Evolutionary conservation across 495 filamentous ascomycete species (phyloP).

Genomic region (Neurospora hispaniola): DNA sequence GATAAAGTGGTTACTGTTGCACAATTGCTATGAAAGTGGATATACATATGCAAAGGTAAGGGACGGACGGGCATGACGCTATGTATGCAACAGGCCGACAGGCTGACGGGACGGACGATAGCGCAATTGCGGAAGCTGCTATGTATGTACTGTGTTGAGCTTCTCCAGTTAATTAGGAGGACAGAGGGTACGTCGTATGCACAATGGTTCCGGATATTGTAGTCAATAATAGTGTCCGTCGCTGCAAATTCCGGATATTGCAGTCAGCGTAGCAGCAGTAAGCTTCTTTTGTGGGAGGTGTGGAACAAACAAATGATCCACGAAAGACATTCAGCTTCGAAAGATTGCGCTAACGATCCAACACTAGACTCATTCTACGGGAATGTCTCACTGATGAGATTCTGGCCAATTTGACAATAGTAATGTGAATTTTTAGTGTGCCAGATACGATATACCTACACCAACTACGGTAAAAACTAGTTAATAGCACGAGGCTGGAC

Average conservation of each 20-base stretch:
- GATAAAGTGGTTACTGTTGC: neutral
- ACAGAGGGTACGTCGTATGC: too few relatives aligned
- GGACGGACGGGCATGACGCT: neutral
- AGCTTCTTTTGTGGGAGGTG: neutral
- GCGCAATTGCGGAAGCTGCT: neutral
- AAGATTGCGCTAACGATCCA: neutral
- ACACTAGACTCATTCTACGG: neutral
- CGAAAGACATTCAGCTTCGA: neutral
- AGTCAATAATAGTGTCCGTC: too few relatives aligned
- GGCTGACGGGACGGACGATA: neutral
- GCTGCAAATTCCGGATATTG: neutral
- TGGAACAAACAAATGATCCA: neutral
- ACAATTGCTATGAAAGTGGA: neutral
- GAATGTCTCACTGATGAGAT: neutral
- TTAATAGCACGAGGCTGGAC: neutral
- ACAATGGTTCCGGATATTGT: too few relatives aligned
- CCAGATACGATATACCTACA: neutral
- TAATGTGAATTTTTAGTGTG: neutral
- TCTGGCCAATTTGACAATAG: neutral
- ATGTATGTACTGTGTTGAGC: too few relatives aligned
- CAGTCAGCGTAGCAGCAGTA: neutral
- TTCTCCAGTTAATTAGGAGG: too few relatives aligned
- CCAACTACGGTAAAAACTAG: neutral
- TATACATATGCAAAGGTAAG: neutral
- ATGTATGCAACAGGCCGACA: neutral